These are phyloP conservation scores for Hericium rajendrae DNA, from an alignment of 768 basidiomycete genomes.

Conservation along the genomic window DNA sequence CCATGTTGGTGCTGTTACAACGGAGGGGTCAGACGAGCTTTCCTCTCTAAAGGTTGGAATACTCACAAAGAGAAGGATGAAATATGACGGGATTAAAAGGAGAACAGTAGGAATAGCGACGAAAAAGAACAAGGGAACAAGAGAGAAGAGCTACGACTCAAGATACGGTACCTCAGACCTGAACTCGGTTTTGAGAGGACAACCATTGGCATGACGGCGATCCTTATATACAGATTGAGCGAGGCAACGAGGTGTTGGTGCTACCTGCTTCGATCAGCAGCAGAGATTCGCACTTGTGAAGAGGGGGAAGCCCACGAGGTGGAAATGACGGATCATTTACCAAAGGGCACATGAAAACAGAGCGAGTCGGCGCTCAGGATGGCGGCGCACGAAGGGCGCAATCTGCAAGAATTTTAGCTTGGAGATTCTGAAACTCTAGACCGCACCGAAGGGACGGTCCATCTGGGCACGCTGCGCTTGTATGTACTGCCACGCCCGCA, in stretches of 20 bases:
- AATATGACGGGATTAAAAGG: neutral
- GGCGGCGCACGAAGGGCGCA: neutral
- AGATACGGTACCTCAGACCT: neutral
- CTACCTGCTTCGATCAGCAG: neutral
- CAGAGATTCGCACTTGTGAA: neutral
- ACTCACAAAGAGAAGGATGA: neutral
- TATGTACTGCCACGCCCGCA: neutral
- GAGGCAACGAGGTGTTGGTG: neutral
- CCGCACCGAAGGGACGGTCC: neutral
- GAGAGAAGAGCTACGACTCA: neutral
- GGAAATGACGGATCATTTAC: conserved; percentile 1
- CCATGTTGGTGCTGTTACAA: conserved; percentile 34
- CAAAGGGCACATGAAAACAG: neutral
- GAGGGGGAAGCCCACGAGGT: neutral
- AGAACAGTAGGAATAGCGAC: neutral
- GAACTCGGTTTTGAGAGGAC: neutral
- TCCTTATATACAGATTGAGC: neutral
- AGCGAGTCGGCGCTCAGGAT: neutral
- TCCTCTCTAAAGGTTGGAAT: neutral
- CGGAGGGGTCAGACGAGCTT: too few relatives aligned
- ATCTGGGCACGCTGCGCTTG: neutral
- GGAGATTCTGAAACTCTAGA: neutral
- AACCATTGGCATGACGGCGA: too few relatives aligned
- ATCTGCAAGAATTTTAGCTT: neutral
- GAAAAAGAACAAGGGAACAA: neutral